These are phyloP conservation scores for Flagelloscypha sp. DNA, from an alignment of 768 basidiomycete species.

Conservation along the genomic window DNA sequence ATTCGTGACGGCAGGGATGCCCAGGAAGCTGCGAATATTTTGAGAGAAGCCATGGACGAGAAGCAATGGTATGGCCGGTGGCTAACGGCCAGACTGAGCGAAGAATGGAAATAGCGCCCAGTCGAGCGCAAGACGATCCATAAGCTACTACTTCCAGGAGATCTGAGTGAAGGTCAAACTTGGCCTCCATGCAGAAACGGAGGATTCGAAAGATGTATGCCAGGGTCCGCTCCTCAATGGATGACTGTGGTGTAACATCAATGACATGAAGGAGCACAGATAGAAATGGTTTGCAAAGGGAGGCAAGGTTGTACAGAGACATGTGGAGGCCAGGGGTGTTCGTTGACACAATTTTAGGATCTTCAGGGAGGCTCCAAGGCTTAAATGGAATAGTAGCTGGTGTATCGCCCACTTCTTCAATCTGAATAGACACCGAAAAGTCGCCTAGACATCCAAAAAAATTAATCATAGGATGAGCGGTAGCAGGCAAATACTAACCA, in stretches of 20 bases:
- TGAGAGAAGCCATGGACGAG: slow-evolving; percentile 39
- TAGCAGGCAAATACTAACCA: too few relatives aligned
- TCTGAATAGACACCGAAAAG: slow-evolving; percentile 52
- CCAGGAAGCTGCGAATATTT: too few relatives aligned
- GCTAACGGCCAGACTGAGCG: slow-evolving; percentile 59
- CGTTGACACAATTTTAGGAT: slow-evolving; percentile 34
- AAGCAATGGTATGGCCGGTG: slow-evolving; percentile 58
- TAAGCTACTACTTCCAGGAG: slow-evolving; percentile 66
- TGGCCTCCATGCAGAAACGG: slow-evolving; percentile 41
- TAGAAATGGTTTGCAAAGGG: slow-evolving; percentile 56
- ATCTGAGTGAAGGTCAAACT: slow-evolving; percentile 65
- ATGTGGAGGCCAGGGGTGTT: slow-evolving; percentile 50
- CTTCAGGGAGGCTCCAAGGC: slow-evolving; percentile 14
- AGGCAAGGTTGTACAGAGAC: slow-evolving; percentile 49
- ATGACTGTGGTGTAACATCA: slow-evolving; percentile 24
- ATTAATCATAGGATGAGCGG: too few relatives aligned
- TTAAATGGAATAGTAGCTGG: too few relatives aligned
- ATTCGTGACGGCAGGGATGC: slow-evolving; percentile 51
- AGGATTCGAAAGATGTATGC: slow-evolving; percentile 50
- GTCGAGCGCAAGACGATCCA: slow-evolving; percentile 46
- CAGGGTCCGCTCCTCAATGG: slow-evolving; percentile 26
- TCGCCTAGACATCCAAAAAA: too few relatives aligned
- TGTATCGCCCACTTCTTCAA: slow-evolving; percentile 38
- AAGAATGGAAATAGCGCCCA: slow-evolving; percentile 47
- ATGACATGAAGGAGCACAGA: slow-evolving; percentile 53